Evolutionary conservation across 345 rosid genomes (phyloP).

Genomic region (Eucalyptus tenuipes): DNA sequence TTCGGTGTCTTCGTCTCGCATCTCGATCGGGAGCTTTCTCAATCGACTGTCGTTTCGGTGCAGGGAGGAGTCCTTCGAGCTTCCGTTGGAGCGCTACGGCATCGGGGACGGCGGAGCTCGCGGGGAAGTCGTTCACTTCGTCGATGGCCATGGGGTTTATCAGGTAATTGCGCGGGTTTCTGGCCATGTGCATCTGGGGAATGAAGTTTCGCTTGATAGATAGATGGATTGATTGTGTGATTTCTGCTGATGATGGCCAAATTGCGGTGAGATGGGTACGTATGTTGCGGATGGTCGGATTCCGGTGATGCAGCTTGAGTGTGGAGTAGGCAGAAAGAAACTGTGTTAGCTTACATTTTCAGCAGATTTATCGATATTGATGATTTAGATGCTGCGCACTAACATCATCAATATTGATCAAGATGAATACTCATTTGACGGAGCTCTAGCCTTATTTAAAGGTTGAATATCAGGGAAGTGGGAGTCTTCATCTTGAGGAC

Average conservation of each 20-base stretch:
- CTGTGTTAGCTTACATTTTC: background rate
- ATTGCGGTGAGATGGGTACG: background rate
- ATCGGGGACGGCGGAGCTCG: conserved; percentile 15
- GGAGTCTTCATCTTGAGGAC: background rate
- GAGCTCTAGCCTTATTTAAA: background rate
- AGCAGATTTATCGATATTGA: background rate
- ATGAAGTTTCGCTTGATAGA: background rate
- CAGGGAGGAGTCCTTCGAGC: conserved; percentile 52
- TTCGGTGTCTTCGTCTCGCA: background rate
- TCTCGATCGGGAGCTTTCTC: too few species aligned
- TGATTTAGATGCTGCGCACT: background rate
- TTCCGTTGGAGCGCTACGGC: conserved; percentile 41
- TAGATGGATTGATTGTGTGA: background rate
- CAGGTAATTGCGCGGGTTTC: conserved; percentile 25
- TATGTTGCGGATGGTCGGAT: background rate
- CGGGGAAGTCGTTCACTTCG: conserved; percentile 45
- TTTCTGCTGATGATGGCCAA: background rate
- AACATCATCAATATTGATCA: background rate
- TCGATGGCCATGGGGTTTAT: conserved; percentile 26
- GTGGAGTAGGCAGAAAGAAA: background rate
- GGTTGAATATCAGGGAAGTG: background rate
- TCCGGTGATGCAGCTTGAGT: background rate
- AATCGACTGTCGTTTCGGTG: background rate
- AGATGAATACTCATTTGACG: background rate
- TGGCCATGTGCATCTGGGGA: background rate